Conservation (phyloP, 805 yeast species). For the Ogataea pignaliae region DNA sequence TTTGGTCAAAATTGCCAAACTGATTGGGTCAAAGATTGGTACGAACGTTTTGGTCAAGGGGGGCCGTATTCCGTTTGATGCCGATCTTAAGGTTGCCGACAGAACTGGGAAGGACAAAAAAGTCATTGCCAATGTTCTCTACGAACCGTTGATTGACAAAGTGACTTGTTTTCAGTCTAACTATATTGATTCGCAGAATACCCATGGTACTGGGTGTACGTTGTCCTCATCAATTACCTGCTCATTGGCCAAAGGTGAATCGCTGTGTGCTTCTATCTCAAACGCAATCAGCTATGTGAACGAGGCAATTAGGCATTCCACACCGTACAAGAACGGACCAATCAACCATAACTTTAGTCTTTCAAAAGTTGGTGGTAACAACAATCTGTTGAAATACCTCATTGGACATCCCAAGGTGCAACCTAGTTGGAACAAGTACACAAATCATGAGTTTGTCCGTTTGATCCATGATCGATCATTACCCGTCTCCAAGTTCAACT, state of each 20-base stretch:
- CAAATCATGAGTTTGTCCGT: constrained; percentile 57
- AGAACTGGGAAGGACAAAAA: constrained; percentile 8
- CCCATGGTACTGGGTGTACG: constrained; percentile 93
- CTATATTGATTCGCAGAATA: constrained; percentile 44
- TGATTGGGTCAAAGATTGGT: constrained; percentile 34
- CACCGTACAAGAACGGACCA: constrained; percentile 54
- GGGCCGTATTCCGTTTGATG: constrained; percentile 62
- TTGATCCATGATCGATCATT: constrained; percentile 49
- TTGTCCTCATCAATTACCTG: constrained; percentile 78
- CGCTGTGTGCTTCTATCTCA: constrained; percentile 46
- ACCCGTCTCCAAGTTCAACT: constrained; percentile 43
- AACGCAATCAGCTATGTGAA: constrained; percentile 64
- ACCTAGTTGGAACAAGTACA: constrained; percentile 54
- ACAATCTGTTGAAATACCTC: constrained; percentile 38
- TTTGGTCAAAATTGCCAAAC: constrained; percentile 37
- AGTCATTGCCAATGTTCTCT: constrained; percentile 22
- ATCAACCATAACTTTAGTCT: constrained; percentile 51
- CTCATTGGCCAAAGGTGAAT: constrained; percentile 47
- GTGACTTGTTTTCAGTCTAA: constrained; percentile 43
- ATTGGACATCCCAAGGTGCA: constrained; percentile 51
- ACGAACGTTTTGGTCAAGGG: constrained; percentile 74
- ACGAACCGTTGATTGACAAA: constrained; percentile 29
- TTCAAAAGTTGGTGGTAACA: not conserved
- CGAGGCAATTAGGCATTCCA: constrained; percentile 49
- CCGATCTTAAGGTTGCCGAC: constrained; percentile 12